Conservation (phyloP, 78 protist species). For the Emiliania huxleyi region DNA sequence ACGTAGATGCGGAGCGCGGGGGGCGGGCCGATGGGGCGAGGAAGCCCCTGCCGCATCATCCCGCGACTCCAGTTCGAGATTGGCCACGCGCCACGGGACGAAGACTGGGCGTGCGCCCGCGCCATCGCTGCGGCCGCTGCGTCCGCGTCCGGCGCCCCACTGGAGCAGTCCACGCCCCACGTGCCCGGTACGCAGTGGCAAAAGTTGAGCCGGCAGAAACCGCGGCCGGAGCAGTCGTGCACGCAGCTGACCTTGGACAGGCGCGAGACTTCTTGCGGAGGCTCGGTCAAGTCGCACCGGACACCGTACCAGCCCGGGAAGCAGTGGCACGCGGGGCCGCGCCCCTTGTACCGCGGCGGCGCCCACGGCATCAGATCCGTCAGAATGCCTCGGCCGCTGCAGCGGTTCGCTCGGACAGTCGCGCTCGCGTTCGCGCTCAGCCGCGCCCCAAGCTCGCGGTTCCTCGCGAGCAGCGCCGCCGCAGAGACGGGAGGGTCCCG, state of each 20-base stretch:
- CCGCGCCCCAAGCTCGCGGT: neutral
- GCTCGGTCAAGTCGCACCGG: neutral
- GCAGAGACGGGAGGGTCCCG: neutral
- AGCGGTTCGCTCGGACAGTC: neutral
- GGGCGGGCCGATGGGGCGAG: neutral
- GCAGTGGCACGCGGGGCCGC: neutral
- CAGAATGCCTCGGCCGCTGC: neutral
- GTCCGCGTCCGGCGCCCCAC: neutral
- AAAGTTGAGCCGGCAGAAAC: neutral
- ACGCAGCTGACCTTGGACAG: neutral
- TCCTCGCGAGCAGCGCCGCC: neutral
- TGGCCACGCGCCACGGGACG: neutral
- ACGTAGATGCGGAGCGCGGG: neutral
- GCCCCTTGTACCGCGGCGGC: neutral
- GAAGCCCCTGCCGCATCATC: no score
- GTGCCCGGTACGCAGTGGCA: slow-evolving; percentile 10
- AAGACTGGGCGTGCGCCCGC: neutral
- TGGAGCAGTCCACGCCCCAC: neutral
- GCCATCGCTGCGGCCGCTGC: neutral
- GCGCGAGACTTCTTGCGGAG: neutral
- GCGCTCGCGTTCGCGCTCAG: neutral
- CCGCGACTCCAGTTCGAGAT: neutral
- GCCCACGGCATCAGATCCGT: neutral
- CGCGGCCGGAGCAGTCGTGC: neutral
- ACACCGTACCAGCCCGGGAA: neutral